phyloP scores from a whole-genome alignment of 2,329 filamentous ascomycete genomes.

The Fusarium sp. region DNA sequence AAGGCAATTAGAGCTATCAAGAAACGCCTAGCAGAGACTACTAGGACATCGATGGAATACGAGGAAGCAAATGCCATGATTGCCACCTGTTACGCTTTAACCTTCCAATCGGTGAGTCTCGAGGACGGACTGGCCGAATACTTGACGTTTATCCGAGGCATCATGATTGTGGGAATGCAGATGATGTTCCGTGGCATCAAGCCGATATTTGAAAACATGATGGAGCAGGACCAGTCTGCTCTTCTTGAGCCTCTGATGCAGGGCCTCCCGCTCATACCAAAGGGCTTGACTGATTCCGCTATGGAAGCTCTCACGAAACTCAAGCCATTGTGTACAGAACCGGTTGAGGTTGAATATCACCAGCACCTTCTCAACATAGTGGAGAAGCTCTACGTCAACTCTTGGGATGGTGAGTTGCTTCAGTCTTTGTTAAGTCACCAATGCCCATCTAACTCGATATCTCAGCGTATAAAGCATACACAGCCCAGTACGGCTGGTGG shows the following conservation, averaged over 20 bases:
- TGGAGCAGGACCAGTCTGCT: slow-evolving; percentile 57
- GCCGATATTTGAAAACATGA: slow-evolving; percentile 64
- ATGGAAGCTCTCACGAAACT: slow-evolving; percentile 59
- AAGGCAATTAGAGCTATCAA: slow-evolving; percentile 75
- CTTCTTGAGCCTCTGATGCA: slow-evolving; percentile 62
- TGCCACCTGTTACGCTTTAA: slow-evolving; percentile 70
- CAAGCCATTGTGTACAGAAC: slow-evolving; percentile 58
- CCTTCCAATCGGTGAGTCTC: slow-evolving; percentile 69
- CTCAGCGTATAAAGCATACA: slow-evolving; percentile 64
- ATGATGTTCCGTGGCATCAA: slow-evolving; percentile 64
- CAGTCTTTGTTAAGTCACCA: not conserved
- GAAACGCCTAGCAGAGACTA: slow-evolving; percentile 61
- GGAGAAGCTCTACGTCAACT: slow-evolving; percentile 65
- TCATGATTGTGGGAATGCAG: slow-evolving; percentile 67
- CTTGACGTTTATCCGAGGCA: slow-evolving; percentile 71
- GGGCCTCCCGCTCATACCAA: slow-evolving; percentile 60
- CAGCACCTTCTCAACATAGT: slow-evolving; percentile 61
- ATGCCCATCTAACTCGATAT: slow-evolving; percentile 11
- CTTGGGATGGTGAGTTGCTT: slow-evolving; percentile 62
- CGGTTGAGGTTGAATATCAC: slow-evolving; percentile 62
- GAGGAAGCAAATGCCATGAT: slow-evolving; percentile 71
- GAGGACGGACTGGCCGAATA: slow-evolving; percentile 71
- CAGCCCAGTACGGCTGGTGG: slow-evolving; percentile 68
- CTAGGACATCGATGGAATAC: slow-evolving; percentile 57
- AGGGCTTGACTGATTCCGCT: slow-evolving; percentile 62